Conservation (phyloP, 164 flowering plant genomes). For the Santalum album region DNA sequence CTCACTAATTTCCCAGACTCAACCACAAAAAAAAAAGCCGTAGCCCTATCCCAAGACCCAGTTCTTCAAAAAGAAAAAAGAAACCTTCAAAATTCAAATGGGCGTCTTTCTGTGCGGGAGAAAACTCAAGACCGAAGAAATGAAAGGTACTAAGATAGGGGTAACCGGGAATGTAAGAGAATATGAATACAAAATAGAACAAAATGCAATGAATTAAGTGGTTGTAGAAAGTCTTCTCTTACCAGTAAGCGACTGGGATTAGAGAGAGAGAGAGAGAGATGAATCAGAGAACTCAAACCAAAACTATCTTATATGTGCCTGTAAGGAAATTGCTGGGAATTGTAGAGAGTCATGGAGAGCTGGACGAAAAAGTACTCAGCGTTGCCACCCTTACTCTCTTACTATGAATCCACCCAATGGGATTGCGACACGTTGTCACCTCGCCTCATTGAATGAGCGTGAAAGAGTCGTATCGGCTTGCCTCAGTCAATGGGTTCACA, state of each 20-base stretch:
- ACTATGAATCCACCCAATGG: too few relatives aligned
- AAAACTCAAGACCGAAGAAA: background rate
- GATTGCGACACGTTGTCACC: too few relatives aligned
- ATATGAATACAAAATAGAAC: background rate
- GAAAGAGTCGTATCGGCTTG: too few relatives aligned
- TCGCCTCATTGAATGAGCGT: too few relatives aligned
- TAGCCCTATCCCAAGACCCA: slow-evolving; percentile 1
- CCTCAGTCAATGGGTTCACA: too few relatives aligned
- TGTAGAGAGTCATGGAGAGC: too few relatives aligned
- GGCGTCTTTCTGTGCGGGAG: background rate
- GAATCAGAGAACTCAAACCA: too few relatives aligned
- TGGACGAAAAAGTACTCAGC: too few relatives aligned
- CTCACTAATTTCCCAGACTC: background rate
- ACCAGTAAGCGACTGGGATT: background rate
- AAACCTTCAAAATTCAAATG: background rate
- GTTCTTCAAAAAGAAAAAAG: background rate
- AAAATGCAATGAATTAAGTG: background rate
- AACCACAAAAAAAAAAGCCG: background rate
- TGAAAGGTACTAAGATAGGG: too few relatives aligned
- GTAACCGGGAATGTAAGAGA: background rate
- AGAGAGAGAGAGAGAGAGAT: background rate
- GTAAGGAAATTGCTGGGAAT: too few relatives aligned
- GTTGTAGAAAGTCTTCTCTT: background rate
- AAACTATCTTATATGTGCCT: too few relatives aligned
- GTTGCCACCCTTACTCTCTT: too few relatives aligned